Evolutionary conservation across 2,329 filamentous ascomycete species (phyloP), one percentile per base, ranked within the genome.

Genomic region (Fusarium sp.): DNA sequence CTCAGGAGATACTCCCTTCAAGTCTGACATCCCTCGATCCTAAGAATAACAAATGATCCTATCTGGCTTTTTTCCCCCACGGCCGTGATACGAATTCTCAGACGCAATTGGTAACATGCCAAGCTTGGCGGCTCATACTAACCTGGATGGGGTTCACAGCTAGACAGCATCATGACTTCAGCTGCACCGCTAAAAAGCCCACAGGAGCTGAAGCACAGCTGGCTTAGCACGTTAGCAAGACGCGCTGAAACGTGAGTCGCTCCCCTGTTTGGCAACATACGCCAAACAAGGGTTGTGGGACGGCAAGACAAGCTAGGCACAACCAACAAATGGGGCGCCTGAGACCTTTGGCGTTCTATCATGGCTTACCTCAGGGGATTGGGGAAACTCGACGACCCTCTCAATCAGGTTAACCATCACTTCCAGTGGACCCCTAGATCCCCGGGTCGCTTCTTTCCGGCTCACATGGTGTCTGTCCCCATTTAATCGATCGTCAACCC

Each of bases 171-270:
- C 58, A 72, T 71, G 31, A 17, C 69, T 66, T 70, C 58, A 66
- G 65, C 62, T 67, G 64, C 58, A 63, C 55, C 48, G 36, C 47
- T 56, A 53, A 55, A 62, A 47, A 36, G 27, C 56, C 47, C 37
- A 61, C 56, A 54, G 49, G 55, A 62, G 45, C 65, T 40, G 55
- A 63, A 58, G 63, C 56, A 48, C 48, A 45, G 57, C n/a, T n/a
- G n/a, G 40, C 62, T 35, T 48, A 62, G 59, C 60, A 69, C 58
- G 58, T 67, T 64, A 49, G 43, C 66, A 58, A 62, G 60, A 58
- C 70, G 72, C 70, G 70, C 72, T 74, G 72, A 74, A 74, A 74
- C 72, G 70, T 73, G 72, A 74, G 72, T 74, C 69, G 67, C 68
- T 71, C 64, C 70, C 72, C 60, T 74, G 72, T 64, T 50, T 67